Evolutionary conservation across 805 yeast genomes (phyloP).

Genomic region (Hanseniaspora mollemarum): DNA sequence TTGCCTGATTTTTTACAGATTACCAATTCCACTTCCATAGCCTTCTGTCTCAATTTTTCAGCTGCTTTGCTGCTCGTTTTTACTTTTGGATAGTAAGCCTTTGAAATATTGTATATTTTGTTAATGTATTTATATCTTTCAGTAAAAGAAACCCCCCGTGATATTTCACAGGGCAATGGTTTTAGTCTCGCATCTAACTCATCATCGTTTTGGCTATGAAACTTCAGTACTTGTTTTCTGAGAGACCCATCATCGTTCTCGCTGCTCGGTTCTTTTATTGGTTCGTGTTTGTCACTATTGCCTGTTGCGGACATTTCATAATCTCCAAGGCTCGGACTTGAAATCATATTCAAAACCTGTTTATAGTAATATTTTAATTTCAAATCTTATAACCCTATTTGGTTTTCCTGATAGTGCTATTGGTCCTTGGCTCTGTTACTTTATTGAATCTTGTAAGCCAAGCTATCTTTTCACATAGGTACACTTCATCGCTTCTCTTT

Average conservation of each 20-base stretch:
- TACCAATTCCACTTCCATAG: conserved; percentile 5
- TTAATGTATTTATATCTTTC: conserved; percentile 27
- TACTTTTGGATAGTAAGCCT: conserved; percentile 19
- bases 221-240: not conserved
- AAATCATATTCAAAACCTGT: not conserved
- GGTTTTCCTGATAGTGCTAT: too few species aligned
- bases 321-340: not conserved
- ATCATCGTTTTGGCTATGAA: not conserved
- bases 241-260: too few species aligned
- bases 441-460: too few species aligned
- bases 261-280: not conserved
- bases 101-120: conserved; percentile 22
- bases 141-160: conserved; percentile 24
- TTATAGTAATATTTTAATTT: too few species aligned
- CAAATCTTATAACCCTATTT: too few species aligned
- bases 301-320: not conserved
- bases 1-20: conserved; percentile 21
- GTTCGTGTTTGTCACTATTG: not conserved
- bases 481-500: too few species aligned
- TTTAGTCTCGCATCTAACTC: conserved; percentile 6
- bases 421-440: too few species aligned
- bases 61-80: conserved; percentile 11
- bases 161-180: conserved; percentile 5
- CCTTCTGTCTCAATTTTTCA: conserved; percentile 6
- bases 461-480: too few species aligned